Evolutionary conservation across 1,139 yeast species (phyloP).

Genomic region (Yamadazyma atlantica): DNA sequence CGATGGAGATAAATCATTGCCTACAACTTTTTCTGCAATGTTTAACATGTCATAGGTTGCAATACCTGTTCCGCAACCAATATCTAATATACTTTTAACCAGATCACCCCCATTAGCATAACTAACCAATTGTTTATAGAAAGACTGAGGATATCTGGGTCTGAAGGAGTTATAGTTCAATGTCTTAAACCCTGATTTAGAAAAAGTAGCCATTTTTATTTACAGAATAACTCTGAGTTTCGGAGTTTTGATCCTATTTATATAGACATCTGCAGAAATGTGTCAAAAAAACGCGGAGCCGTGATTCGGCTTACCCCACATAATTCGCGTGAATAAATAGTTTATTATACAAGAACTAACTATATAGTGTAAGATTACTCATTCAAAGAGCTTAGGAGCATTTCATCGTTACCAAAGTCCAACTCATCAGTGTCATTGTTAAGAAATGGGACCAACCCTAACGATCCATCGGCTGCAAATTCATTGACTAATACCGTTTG

Average conservation of each 20-base stretch:
- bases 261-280: not conserved
- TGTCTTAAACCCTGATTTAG: slow-evolving; percentile 59
- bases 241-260: too few relatives aligned
- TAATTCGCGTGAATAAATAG: too few relatives aligned
- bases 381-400: slow-evolving; percentile 1
- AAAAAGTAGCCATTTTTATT: slow-evolving; percentile 60
- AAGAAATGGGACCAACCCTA: slow-evolving; percentile 60
- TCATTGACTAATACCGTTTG: slow-evolving; percentile 46
- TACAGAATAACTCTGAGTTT: not conserved
- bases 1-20: slow-evolving; percentile 31
- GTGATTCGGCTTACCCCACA: not conserved
- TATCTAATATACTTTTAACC: slow-evolving; percentile 25
- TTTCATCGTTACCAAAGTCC: slow-evolving; percentile 1
- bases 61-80: slow-evolving; percentile 41
- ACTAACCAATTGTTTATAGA: slow-evolving; percentile 44
- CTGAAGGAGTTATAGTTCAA: slow-evolving; percentile 59
- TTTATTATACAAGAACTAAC: not conserved
- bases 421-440: slow-evolving; percentile 22
- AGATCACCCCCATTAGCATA: slow-evolving; percentile 18
- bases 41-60: slow-evolving; percentile 36
- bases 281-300: not conserved
- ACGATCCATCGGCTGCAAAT: slow-evolving; percentile 68
- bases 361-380: too few relatives aligned
- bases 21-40: slow-evolving; percentile 28
- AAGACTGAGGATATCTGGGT: slow-evolving; percentile 61